These are phyloP conservation scores for Geosiphon pyriformis DNA, from an alignment of 192 early-diverging fungal genomes.

Conservation along the genomic window DNA sequence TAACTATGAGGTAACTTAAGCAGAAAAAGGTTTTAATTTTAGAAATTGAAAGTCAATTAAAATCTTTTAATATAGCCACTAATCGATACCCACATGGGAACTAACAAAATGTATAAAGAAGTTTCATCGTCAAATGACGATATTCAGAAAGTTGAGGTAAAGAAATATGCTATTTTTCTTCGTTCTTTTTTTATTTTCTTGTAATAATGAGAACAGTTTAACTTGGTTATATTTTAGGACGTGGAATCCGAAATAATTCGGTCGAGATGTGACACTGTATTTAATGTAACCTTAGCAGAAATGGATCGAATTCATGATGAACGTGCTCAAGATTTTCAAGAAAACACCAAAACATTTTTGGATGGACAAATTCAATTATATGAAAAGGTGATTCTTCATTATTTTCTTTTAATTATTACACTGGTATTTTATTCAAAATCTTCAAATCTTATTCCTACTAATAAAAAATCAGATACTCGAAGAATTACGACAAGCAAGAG, in stretches of 20 bases:
- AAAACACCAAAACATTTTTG: slow-evolving; percentile 36
- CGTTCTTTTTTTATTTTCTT: slow-evolving; percentile 4
- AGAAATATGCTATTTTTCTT: neutral
- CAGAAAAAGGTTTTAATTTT: neutral
- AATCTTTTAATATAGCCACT: slow-evolving; percentile 18
- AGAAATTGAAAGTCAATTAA: neutral
- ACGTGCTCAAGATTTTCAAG: slow-evolving; percentile 36
- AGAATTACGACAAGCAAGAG: slow-evolving; percentile 32
- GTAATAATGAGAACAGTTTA: neutral
- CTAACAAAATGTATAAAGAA: slow-evolving; percentile 38
- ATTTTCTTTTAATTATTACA: neutral
- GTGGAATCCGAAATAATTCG: slow-evolving; percentile 37
- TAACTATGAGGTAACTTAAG: slow-evolving; percentile 21
- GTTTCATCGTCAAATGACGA: slow-evolving; percentile 30
- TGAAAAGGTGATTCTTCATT: slow-evolving; percentile 31
- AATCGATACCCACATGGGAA: slow-evolving; percentile 38
- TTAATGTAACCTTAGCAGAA: slow-evolving; percentile 41
- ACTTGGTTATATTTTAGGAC: slow-evolving; percentile 23
- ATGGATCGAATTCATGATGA: slow-evolving; percentile 41
- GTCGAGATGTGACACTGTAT: slow-evolving; percentile 41
- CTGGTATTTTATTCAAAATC: neutral
- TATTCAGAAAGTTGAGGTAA: slow-evolving; percentile 7
- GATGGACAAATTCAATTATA: slow-evolving; percentile 40
- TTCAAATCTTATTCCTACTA: neutral
- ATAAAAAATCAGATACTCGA: slow-evolving; percentile 31